A percentile compares a stretch with the other conserved stretches of the same genome.
phyloP scores from a whole-genome alignment of 345 rosid species.

The Pistacia integerrima region DNA sequence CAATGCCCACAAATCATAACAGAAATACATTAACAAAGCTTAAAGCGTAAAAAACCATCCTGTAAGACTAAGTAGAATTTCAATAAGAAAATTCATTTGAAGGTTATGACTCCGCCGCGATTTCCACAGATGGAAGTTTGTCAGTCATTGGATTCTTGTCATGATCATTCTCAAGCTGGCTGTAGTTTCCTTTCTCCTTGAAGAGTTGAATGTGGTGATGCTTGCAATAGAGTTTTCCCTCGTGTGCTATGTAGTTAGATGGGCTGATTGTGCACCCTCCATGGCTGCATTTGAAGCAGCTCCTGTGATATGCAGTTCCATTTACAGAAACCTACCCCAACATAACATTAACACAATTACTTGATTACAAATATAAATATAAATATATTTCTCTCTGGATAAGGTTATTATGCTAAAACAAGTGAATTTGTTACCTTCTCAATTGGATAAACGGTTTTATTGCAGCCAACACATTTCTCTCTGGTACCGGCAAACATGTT shows the following conservation, averaged over 20 bases:
- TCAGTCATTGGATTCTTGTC: slow-evolving; percentile 25
- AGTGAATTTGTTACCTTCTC: slow-evolving; percentile 45
- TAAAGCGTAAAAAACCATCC: background rate
- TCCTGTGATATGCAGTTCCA: slow-evolving; percentile 53
- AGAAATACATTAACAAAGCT: background rate
- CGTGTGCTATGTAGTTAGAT: slow-evolving; percentile 65
- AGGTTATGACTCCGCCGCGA: slow-evolving; percentile 35
- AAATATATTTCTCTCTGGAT: no score
- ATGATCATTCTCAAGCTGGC: slow-evolving; percentile 52
- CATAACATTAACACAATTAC: background rate
- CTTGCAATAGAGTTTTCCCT: slow-evolving; percentile 69
- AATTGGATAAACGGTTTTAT: slow-evolving; percentile 55
- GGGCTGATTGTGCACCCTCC: slow-evolving; percentile 72
- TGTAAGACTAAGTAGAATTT: no score
- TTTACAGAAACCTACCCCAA: slow-evolving; percentile 51
- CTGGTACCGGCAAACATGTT: slow-evolving; percentile 56
- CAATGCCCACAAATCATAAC: slow-evolving; percentile 7
- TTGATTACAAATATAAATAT: no score
- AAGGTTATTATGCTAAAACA: background rate
- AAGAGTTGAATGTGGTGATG: slow-evolving; percentile 69
- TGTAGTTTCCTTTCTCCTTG: slow-evolving; percentile 69
- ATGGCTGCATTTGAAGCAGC: slow-evolving; percentile 62
- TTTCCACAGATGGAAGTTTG: slow-evolving; percentile 24
- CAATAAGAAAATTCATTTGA: background rate
- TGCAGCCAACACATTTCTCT: slow-evolving; percentile 55